Evolutionary conservation across 805 yeast species (phyloP), one percentile per base, ranked within the genome.

Genomic region (Myxozyma udenii): DNA sequence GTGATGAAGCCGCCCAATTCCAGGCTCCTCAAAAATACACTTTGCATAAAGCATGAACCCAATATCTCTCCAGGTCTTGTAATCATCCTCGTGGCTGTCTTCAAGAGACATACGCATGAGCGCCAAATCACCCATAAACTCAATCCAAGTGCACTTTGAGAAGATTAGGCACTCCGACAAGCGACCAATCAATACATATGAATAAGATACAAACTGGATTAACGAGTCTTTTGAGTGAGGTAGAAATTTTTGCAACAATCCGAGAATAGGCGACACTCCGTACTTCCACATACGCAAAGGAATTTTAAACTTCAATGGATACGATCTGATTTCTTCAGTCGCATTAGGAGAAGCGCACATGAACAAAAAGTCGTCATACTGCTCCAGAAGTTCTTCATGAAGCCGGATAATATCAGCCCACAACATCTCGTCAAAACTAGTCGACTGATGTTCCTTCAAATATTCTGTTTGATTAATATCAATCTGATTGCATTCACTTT

Each of bases 361-460:
- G 33, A 55, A 53, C 26, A 55, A 11, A 30, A 48, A 55, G 24
- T 52, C 57, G n/a, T 55, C 60, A 37, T 53, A 48, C n/a, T 32
- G 44, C 36, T 55, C 53, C 12, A 55, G 36, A 26, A 55, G 30
- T 11, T 44, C 36, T 19, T 44, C 47, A 30, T 55, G 55, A n/a
- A 43, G 30, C 7, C 38, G 46, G 26, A 46, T 33, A 4, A 46
- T 12, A 7, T 44, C 58, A 33, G 47, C 28, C 54, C 58, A 55
- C 18, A 35, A 24, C 3, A 33, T 42, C 14, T 35, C 50, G 6
- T 41, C 48, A 26, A 40, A 40, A 18, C 24, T 40, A 33, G 12
- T 22, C 14, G 36, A 7, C 33, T 11, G 22, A 16, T 18, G 26
- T 3, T 36, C 25, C 25, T 23, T 11, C 11, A 14, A 24, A 19